These are phyloP conservation scores for Coemansia sp. DNA, from an alignment of 192 early-diverging fungal genomes.

Conservation along the genomic window DNA sequence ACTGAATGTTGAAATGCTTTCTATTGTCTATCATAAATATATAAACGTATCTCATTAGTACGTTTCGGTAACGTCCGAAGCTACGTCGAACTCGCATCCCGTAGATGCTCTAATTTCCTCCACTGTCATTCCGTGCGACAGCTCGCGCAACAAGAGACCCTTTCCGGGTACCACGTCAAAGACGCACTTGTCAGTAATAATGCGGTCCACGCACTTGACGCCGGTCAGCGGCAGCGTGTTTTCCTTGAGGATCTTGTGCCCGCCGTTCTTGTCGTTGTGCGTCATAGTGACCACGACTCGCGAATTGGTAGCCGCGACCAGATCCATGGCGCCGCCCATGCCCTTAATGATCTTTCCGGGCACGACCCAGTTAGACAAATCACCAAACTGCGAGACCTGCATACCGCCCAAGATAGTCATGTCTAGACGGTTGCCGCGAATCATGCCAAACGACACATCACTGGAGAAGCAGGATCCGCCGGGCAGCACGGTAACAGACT, in stretches of 20 bases:
- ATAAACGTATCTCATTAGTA: slow-evolving; percentile 10
- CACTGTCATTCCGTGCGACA: slow-evolving; percentile 60
- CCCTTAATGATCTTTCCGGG: slow-evolving; percentile 87
- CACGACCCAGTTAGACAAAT: slow-evolving; percentile 85
- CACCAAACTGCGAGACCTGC: slow-evolving; percentile 73
- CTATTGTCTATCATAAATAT: neutral
- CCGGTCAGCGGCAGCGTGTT: slow-evolving; percentile 76
- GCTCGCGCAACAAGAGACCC: slow-evolving; percentile 63
- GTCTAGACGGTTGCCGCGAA: slow-evolving; percentile 74
- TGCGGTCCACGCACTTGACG: slow-evolving; percentile 62
- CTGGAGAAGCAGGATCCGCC: slow-evolving; percentile 71
- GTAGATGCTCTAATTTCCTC: slow-evolving; percentile 69
- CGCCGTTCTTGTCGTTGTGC: slow-evolving; percentile 62
- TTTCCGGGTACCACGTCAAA: slow-evolving; percentile 65
- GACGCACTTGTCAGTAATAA: slow-evolving; percentile 71
- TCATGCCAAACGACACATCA: slow-evolving; percentile 79
- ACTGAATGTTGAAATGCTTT: neutral
- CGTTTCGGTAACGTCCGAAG: slow-evolving; percentile 47
- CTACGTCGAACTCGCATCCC: slow-evolving; percentile 62
- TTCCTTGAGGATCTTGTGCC: slow-evolving; percentile 70
- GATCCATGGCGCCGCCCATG: slow-evolving; percentile 82
- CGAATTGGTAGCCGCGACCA: slow-evolving; percentile 66
- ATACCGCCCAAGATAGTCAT: slow-evolving; percentile 76
- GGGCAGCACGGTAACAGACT: slow-evolving; percentile 71
- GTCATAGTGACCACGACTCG: slow-evolving; percentile 79